Base-by-base conservation (phyloP, 805 yeast genomes). In the Suhomyces pyralidae region DNA sequence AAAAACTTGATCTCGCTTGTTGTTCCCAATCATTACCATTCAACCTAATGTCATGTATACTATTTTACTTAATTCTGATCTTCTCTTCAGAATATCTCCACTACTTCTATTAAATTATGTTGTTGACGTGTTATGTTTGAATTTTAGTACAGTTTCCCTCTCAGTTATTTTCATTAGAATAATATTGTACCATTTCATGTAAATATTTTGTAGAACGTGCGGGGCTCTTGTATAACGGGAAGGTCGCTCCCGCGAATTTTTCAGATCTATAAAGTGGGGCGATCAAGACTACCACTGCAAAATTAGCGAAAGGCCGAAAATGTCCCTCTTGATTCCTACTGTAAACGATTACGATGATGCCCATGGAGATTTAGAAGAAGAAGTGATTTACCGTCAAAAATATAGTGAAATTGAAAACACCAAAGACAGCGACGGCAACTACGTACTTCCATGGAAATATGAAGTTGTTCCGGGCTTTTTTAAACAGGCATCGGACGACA, bases 401-500 rank as follows among this genome's bases (percentile, higher is more conserved):
- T 46, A 58, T 38, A 22, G 22, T 12, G 45, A 51, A 19, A 15
- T 55, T 32, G 48, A 45, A 19, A 32, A 57, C 8, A 56, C 63
- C 45, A 59, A 56, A 46, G 70, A 70, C 43, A 45, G 50, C 8
- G 61, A 66, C 1, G 67, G 69, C 2, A 54, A 61, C 24, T 58
- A 52, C 42, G 50, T 50, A n/a, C 66, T 63, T 48, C 77, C 77
- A 1, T 81, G 83, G 82, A 59, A 55, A 8, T 81, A 80, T 58
- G 80, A 78, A 56, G 71, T 72, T 8, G 81, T 80, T 4, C 67
- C 63, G 0, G 84, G 84, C 0, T 77, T 80, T 51, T 81, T 81
- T 68, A 70, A 71, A 53, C 85, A 81, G 60, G 60, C 77, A 4
- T 78, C 73, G 50, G 54, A 61, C 0, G 56, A 53, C 1, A 78